Evolutionary conservation across 768 basidiomycete genomes (phyloP), one percentile per base, ranked within the genome.

Genomic region (Amanita rimosa): DNA sequence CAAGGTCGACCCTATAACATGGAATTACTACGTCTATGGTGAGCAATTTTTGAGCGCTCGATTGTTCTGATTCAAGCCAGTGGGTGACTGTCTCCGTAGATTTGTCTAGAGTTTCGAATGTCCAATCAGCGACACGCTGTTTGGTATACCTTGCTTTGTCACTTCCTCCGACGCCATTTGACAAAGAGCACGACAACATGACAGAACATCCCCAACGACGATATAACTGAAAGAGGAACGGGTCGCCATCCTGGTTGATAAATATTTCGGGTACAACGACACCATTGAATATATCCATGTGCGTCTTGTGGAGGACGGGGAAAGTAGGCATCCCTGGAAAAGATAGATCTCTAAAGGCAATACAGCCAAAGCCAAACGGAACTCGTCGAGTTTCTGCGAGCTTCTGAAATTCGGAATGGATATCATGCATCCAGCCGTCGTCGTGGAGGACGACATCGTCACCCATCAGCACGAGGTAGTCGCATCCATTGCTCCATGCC

Each of bases 311-410:
- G 38, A 81, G 44, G 44, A 79, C 64, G 0, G 80, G 79, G 53
- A 80, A 79, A 0, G 78, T 79, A 0, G 77, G 78, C 75, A 81
- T 78, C 0, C 76, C 80, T 0, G 73, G 74, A 54, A 78, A 81
- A 7, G 68, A 64, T 14, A 58, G 62, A 52, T 79, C 76, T 5
- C 70, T 76, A 60, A 81, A 79, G 0, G 76, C 71, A 2, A 81
- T 70, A 35, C 77, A 79, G 8, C 76, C 79, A 42, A 79, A 68
- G 4, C 79, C 78, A 4, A 60, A 54, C 4, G 72, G 74, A 0
- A 64, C 60, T 2, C 55, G 52, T 4, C 62, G 54, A 10, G 52
- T 46, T 10, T 51, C 21, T 0, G 72, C 53, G 8, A 78, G 53
- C 2, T 55, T 37, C 10, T 45, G 35, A 55, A 79, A 81, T 8